These are phyloP conservation scores for Colletotrichum lini DNA, from an alignment of 2,329 filamentous ascomycete genomes.

Conservation along the genomic window DNA sequence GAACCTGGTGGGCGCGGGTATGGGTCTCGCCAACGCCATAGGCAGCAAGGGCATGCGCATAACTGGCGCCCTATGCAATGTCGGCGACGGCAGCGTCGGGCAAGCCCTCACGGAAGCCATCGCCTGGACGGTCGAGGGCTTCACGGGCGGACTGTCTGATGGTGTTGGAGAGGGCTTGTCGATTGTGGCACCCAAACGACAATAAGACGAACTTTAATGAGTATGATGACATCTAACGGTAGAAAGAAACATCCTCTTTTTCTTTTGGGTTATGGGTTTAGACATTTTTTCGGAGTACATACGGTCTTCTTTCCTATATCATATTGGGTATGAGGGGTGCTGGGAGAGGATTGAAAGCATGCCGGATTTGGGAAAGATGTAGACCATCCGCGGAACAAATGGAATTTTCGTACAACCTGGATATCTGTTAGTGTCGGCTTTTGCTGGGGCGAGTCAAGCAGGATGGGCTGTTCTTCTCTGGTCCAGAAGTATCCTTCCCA, in stretches of 20 bases:
- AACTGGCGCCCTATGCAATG: constrained; percentile 68
- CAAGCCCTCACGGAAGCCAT: constrained; percentile 68
- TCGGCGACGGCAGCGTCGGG: constrained; percentile 77
- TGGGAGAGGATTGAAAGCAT: neutral
- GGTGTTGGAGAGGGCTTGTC: constrained; percentile 63
- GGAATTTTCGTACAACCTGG: neutral
- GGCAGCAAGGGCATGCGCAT: constrained; percentile 66
- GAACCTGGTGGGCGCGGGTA: constrained; percentile 65
- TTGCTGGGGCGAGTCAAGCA: constrained; percentile 4
- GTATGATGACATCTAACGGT: neutral
- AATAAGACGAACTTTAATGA: constrained; percentile 11
- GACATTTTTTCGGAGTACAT: constrained; percentile 29
- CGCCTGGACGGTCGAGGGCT: constrained; percentile 73
- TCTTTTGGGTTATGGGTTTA: constrained; percentile 14
- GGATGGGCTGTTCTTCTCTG: neutral
- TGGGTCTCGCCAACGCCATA: constrained; percentile 67
- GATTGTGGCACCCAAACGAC: constrained; percentile 35
- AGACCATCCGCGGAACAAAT: neutral
- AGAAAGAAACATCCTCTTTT: constrained; percentile 2
- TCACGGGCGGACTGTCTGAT: constrained; percentile 78
- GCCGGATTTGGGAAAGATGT: neutral
- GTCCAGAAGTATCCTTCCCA: neutral
- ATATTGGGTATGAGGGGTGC: neutral
- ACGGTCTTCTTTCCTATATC: constrained; percentile 16
- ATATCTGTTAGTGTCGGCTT: neutral